Conservation (phyloP, 331 rosid genomes). For the Acacia concinna region DNA sequence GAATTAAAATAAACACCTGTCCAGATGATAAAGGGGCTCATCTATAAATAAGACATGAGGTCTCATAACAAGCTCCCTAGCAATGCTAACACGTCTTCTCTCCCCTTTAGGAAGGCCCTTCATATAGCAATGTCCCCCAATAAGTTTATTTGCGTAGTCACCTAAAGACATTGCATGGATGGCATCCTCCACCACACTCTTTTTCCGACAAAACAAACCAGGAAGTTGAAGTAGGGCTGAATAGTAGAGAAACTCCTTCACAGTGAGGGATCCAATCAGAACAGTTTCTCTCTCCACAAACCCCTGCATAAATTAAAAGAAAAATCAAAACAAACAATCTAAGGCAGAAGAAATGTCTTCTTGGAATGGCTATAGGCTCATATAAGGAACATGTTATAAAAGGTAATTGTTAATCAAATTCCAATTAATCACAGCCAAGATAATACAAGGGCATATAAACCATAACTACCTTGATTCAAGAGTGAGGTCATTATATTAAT, state of each 20-base stretch:
- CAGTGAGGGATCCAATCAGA: conserved; percentile 95
- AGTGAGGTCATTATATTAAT: background rate
- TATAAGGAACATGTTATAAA: background rate
- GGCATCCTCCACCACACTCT: conserved; percentile 93
- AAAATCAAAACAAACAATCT: background rate
- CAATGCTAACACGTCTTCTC: conserved; percentile 89
- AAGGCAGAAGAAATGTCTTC: background rate
- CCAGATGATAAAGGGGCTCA: conserved; percentile 95
- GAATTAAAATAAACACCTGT: conserved; percentile 54
- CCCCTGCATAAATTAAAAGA: conserved; percentile 62
- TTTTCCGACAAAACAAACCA: conserved; percentile 94
- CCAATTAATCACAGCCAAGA: background rate
- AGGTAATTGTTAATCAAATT: background rate
- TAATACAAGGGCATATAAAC: background rate
- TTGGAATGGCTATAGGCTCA: conserved; percentile 1
- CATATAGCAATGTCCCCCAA: conserved; percentile 96
- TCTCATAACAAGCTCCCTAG: conserved; percentile 96
- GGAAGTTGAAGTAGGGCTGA: conserved; percentile 94
- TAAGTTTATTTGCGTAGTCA: conserved; percentile 88
- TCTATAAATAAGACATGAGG: conserved; percentile 90
- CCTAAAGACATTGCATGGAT: conserved; percentile 89
- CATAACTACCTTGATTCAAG: background rate
- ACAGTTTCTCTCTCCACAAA: conserved; percentile 91
- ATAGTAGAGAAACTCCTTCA: conserved; percentile 87
- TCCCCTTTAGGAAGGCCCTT: conserved; percentile 97